phyloP scores from a whole-genome alignment of 305 asterid species.

The Coffea humblotiana region DNA sequence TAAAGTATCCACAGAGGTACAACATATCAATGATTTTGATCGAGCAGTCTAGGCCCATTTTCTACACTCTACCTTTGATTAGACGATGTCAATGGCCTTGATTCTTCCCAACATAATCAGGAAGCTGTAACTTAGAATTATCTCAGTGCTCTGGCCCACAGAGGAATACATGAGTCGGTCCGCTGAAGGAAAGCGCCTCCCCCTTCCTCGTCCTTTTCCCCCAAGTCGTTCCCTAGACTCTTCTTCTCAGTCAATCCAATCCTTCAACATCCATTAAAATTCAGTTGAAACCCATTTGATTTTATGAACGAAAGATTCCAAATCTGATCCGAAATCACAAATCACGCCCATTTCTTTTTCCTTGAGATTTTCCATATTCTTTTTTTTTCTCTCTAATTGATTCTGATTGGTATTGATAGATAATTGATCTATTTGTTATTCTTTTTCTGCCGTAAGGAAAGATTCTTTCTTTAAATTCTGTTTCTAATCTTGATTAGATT shows the following conservation, averaged over 20 bases:
- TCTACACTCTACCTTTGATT: not conserved
- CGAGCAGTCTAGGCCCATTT: no score
- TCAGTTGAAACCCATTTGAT: not conserved
- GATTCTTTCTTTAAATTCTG: slow-evolving; percentile 23
- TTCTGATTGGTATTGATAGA: not conserved
- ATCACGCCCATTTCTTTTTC: not conserved
- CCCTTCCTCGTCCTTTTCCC: not conserved
- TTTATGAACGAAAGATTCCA: not conserved
- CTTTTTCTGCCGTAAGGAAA: slow-evolving; percentile 2
- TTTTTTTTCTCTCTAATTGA: not conserved
- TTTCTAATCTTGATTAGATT: slow-evolving; percentile 9
- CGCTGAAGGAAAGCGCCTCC: slow-evolving; percentile 39
- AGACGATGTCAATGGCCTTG: not conserved
- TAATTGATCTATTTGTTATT: not conserved
- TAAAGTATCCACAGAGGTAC: no score
- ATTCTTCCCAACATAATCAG: not conserved
- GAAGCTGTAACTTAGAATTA: no score
- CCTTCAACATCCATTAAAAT: not conserved
- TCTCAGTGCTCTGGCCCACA: slow-evolving; percentile 19
- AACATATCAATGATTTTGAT: no score
- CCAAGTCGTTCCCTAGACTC: not conserved
- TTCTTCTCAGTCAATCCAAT: slow-evolving; percentile 13
- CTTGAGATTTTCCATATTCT: slow-evolving; percentile 3
- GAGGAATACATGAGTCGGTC: slow-evolving; percentile 43
- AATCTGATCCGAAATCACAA: slow-evolving; percentile 21